Evolutionary conservation across 441 rosid species (phyloP).

Genomic region (Euphorbia schlechtendalii): DNA sequence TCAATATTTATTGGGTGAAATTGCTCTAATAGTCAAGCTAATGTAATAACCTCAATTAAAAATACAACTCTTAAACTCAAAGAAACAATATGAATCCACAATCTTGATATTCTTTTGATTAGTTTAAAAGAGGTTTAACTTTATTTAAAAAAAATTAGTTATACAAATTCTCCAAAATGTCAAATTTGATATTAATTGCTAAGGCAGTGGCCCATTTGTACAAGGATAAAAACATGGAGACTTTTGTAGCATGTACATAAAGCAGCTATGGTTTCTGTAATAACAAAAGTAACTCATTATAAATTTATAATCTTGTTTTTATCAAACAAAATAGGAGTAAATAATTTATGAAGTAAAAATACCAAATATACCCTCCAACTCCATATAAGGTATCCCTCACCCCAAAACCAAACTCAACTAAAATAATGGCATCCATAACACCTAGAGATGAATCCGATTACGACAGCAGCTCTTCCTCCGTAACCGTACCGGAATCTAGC

Average conservation of each 20-base stretch:
- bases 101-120: no score
- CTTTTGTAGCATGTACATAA: slow-evolving; percentile 17
- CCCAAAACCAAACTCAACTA: slow-evolving; percentile 4
- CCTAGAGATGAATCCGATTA: slow-evolving; percentile 58
- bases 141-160: neutral
- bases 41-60: no score
- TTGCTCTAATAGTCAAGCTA: no score
- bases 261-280: slow-evolving; percentile 8
- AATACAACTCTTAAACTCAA: no score
- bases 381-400: slow-evolving; percentile 22
- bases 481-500: slow-evolving; percentile 59
- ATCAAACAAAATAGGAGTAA: neutral
- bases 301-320: neutral
- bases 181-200: slow-evolving; percentile 13
- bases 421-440: slow-evolving; percentile 36
- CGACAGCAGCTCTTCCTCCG: slow-evolving; percentile 64
- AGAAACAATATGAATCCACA: no score
- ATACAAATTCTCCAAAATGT: slow-evolving; percentile 3
- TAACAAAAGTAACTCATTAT: slow-evolving; percentile 18
- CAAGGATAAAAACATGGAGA: slow-evolving; percentile 9
- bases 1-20: no score
- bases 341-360: neutral
- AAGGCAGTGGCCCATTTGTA: slow-evolving; percentile 3
- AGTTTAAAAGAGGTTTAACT: no score
- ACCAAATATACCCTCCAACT: neutral